A percentile compares a stretch with the other conserved stretches of the same genome.
Conservation (phyloP, 163 green algal genomes). For the Prototheca stagnorum region DNA sequence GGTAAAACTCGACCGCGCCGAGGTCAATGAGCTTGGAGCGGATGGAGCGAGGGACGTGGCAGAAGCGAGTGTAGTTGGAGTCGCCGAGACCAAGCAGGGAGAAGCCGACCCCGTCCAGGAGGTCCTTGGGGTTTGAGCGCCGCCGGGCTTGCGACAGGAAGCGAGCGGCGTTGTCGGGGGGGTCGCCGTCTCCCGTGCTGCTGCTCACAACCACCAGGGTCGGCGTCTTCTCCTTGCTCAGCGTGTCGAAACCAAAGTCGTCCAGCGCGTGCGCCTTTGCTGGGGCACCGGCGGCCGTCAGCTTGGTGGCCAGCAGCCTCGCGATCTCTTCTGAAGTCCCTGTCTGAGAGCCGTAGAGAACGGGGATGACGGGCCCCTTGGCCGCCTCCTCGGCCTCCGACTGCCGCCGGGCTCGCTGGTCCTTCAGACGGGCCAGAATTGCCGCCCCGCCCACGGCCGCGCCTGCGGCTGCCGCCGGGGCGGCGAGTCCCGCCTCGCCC, state of each 20-base stretch:
- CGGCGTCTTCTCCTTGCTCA: conserved; percentile 26
- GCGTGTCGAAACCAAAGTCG: conserved; percentile 54
- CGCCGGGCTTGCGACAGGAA: background rate
- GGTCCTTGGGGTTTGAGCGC: background rate
- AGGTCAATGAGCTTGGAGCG: conserved; percentile 49
- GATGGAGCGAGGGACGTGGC: conserved; percentile 58
- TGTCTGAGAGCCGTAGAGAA: conserved; percentile 82
- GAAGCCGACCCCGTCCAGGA: conserved; percentile 40
- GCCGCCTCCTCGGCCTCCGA: background rate
- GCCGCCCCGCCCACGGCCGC: conserved; percentile 24
- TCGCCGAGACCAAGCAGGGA: conserved; percentile 80
- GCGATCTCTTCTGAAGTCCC: conserved; percentile 84
- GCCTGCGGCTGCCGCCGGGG: background rate
- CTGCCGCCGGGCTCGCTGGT: conserved; percentile 6
- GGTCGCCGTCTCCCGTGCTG: conserved; percentile 76
- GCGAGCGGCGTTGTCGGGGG: conserved; percentile 71
- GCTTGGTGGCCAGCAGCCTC: background rate
- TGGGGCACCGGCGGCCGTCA: background rate
- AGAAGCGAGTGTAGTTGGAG: conserved; percentile 94
- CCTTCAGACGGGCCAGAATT: conserved; percentile 25
- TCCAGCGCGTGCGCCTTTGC: conserved; percentile 53
- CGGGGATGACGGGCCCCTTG: conserved; percentile 10
- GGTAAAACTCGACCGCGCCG: conserved; percentile 42
- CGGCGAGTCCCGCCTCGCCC: too few relatives aligned
- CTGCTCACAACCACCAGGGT: conserved; percentile 65